Evolutionary conservation across 208 protist genomes (phyloP), one percentile per base, ranked within the genome.

Genomic region (Crithidia acanthocephali): DNA sequence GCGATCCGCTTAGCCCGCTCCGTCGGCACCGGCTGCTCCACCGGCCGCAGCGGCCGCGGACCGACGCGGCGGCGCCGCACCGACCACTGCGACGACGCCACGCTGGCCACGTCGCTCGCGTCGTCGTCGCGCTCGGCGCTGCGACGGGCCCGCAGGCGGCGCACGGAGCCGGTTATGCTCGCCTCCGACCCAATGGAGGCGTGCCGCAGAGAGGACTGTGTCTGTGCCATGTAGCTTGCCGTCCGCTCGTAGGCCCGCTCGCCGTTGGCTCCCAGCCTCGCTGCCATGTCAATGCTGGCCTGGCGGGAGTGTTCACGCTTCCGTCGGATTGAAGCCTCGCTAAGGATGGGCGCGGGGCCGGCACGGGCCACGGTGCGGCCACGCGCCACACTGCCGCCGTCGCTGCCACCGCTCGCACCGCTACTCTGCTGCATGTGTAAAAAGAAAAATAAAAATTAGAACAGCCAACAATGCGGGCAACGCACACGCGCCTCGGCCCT

Each of bases 151-250:
- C 56, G 58, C 33, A 71, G 13, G 15, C 50, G 45, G n/a, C 48
- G 23, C 16, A 60, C n/a, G 2, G 59, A 55, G 22, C 15, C 28
- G 3, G 44, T 30, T 11, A 57, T 65, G 57, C 45, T 50, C 15
- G 64, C 32, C 55, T 65, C 62, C 16, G 59, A 47, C 5, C 62
- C n/a, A 35, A 68, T 10, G 18, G 51, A 58, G 13, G 72, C 48
- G 48, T 53, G 57, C 25, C 42, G 72, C 32, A 57, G 16, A 1
- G 72, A 78, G n/a, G 58, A 66, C 64, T 50, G 15, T 37, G 59
- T 60, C 57, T 58, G 51, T 16, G 68, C 55, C 68, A 58, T 58
- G 48, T 74, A 66, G 10, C 60, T 74, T 10, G 58, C 51, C 27
- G 56, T 32, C 18, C 48, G 35, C 50, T 62, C 57, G 37, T 57